Percentiles rank a stretch among this genome's conserved stretches.
Conservation (phyloP, 2,329 filamentous ascomycete genomes). For the Nothophoma quercina region DNA sequence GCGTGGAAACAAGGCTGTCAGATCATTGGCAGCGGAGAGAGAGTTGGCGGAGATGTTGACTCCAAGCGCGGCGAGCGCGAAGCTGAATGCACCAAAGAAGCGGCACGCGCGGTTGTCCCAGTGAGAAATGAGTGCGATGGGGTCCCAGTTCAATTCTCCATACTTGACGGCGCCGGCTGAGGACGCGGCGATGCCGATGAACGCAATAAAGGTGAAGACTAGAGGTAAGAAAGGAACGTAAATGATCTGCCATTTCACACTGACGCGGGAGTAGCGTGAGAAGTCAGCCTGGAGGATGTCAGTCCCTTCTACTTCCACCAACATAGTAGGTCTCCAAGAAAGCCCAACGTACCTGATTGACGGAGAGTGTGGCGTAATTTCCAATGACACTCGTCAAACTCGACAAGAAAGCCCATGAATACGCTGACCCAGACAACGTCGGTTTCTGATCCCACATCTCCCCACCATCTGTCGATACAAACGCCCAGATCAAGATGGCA, state of each 20-base stretch:
- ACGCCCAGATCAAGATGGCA: constrained; percentile 69
- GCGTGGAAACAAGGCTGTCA: constrained; percentile 60
- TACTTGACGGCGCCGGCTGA: constrained; percentile 63
- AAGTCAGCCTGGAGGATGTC: constrained; percentile 61
- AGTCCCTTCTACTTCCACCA: background rate
- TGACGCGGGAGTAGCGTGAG: constrained; percentile 59
- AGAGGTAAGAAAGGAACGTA: constrained; percentile 61
- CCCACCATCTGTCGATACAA: constrained; percentile 62
- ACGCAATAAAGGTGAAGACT: constrained; percentile 62
- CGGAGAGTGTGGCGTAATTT: constrained; percentile 60
- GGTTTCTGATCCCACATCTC: constrained; percentile 58
- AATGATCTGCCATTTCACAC: constrained; percentile 58
- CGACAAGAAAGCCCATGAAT: constrained; percentile 63
- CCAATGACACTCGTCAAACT: constrained; percentile 59
- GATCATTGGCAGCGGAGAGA: constrained; percentile 62
- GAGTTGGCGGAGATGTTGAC: constrained; percentile 63
- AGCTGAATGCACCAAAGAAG: constrained; percentile 54
- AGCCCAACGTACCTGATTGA: constrained; percentile 56
- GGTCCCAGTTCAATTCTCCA: constrained; percentile 56
- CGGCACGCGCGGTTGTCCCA: constrained; percentile 50
- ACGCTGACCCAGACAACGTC: constrained; percentile 58
- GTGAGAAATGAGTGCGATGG: constrained; percentile 50
- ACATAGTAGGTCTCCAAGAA: too few species aligned
- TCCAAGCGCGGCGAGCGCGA: constrained; percentile 60
- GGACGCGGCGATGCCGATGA: constrained; percentile 66